Evolutionary conservation across 2,329 filamentous ascomycete genomes (phyloP), one percentile per base, ranked within the genome.

Genomic region (Colletotrichum horii): DNA sequence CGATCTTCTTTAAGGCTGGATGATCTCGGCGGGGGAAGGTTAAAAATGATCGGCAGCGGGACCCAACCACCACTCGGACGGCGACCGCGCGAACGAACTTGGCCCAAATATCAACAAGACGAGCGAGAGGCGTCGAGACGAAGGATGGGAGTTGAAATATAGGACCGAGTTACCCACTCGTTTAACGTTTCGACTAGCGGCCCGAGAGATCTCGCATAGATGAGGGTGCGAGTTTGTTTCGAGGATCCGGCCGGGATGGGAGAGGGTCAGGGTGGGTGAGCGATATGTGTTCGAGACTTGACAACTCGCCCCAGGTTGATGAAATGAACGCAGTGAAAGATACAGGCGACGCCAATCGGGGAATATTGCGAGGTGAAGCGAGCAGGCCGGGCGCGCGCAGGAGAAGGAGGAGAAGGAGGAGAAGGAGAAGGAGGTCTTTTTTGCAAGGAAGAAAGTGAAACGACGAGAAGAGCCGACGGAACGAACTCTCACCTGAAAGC

Each of bases 201-300:
- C 70, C 70, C 70, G 74, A 74, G 74, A 43, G 48, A 76, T 76
- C 48, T 73, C 70, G 74, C 65, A 74, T 76, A 74, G 43, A 76
- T 73, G 69, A 74, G 58, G 43, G 32, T 61, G 48, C 38, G 56
- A 70, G 62, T 66, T 71, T 68, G 74, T 67, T 70, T 76, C 36
- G 74, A 70, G 61, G 38, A 62, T 60, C 67, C 62, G 43, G 66
- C 64, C 55, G 58, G 71, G 66, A 68, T 68, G 55, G 55, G n/a
- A 66, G 65, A 70, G 68, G 38, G 48, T 14, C 52, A 43, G 43
- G 70, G 32, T 65, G 56, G 60, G 58, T 61, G 65, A 24, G 65
- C 55, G 36, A 26, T 61, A 22, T 73, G 56, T 73, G 55, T 36
- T 60, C 28, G 61, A 75, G 48, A 76, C 71, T 43, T 52, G 38